A percentile compares a stretch with the other conserved stretches of the same genome.
Evolutionary conservation across 1,284 basidiomycete genomes (phyloP).

Genomic region (Rhodotorula sp.): DNA sequence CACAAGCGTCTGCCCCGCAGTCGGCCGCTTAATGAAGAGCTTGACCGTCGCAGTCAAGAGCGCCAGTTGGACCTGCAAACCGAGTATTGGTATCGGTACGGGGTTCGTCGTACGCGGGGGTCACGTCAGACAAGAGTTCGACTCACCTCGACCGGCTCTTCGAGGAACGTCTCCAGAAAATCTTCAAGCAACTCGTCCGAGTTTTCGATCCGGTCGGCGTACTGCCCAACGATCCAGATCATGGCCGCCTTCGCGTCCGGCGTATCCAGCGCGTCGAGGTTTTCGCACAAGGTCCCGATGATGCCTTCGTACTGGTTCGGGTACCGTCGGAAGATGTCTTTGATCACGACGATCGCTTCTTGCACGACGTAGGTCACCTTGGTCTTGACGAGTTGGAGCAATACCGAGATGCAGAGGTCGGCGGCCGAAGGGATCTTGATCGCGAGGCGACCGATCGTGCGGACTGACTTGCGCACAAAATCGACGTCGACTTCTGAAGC

Average conservation of each 20-base stretch:
- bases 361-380: conserved; percentile 97
- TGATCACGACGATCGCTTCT: conserved; percentile 95
- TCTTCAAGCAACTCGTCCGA: conserved; percentile 93
- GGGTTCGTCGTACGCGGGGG: background rate
- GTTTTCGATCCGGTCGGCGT: conserved; percentile 93
- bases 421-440: conserved; percentile 93
- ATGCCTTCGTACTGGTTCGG: conserved; percentile 95
- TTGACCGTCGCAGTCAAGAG: conserved; percentile 94
- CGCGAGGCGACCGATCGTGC: conserved; percentile 91
- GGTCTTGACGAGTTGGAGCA: conserved; percentile 85
- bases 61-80: conserved; percentile 81
- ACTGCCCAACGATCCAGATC: conserved; percentile 98
- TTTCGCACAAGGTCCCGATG: conserved; percentile 86
- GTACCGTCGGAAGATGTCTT: conserved; percentile 96
- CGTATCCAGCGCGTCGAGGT: conserved; percentile 88
- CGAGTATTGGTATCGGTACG: too few species aligned
- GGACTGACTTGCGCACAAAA: conserved; percentile 94
- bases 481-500: conserved; percentile 98
- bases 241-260: conserved; percentile 95
- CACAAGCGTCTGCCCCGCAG: conserved; percentile 82
- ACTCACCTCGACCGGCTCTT: conserved; percentile 83
- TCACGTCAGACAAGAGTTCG: background rate
- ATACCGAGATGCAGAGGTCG: conserved; percentile 81
- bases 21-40: conserved; percentile 91
- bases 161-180: conserved; percentile 83